Evolutionary conservation across 768 basidiomycete genomes (phyloP), one percentile per base, ranked within the genome.

Genomic region (Mycena albidolilacea): DNA sequence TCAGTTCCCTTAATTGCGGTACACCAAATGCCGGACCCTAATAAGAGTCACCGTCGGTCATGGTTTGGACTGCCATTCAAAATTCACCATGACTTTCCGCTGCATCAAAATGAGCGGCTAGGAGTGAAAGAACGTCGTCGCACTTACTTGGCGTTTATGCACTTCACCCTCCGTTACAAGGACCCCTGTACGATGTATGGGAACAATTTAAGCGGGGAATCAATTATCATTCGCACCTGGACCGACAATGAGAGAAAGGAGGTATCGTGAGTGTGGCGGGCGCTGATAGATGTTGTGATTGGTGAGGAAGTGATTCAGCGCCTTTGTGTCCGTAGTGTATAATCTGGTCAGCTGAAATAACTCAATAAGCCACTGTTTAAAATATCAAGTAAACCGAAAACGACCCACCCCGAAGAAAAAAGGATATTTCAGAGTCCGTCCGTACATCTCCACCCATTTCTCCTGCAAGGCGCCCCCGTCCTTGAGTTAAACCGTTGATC

Each of bases 21-120:
- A 85, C 84, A 3, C 91, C 90, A 74, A 93, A 93, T 0, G 91
- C 91, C 15, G 91, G 91, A 73, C 92, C 93, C 91, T 88, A 57
- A 44, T 15, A 46, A 21, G 17, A 14, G 17, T 46, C 7, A 46
- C 30, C 44, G 44, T 7, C 44, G 44, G 17, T 46, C 17, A 12
- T 11, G 14, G 44, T 6, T 7, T 46, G 6, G 44, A 17, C 14
- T 7, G 44, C 17, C 21, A 63, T 48, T 7, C 37, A 39, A 43
- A 30, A 54, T 21, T 46, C 46, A 79, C 79, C 79, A 80, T 77
- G 15, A 80, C 74, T 60, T 77, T 79, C 21, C 79, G 78, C 77
- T 80, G 38, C 7, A 35, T 4, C 3, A 17, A 15, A 61, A 44
- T 14, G 9, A 14, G 21, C n/a, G 2, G 12, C 19, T 50, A 15